Evolutionary conservation across 1,284 basidiomycete species (phyloP), one percentile per base, ranked within the genome.

Genomic region (Ceratobasidium sp.): DNA sequence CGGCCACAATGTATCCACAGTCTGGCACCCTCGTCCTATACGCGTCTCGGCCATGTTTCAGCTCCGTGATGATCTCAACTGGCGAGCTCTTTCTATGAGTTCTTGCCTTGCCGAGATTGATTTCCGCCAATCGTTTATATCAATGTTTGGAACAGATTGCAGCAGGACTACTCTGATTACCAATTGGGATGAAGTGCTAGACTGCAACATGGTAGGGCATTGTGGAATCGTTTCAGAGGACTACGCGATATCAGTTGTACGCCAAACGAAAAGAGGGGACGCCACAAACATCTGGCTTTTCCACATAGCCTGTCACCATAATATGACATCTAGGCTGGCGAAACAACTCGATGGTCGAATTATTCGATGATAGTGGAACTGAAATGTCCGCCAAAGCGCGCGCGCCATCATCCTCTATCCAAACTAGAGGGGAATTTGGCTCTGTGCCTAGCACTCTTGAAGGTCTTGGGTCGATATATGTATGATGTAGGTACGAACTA

Each of bases 291-390:
- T 70, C 65, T 16, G 43, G 52, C 23, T 8, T n/a, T 30, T 70
- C 65, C 18, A 70, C 53, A 32, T 70, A 70, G 10, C 65, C 65
- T 32, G 65, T 70, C 6, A 70, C 28, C 65, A 70, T 70, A 9
- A 70, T 46, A 48, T 70, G 65, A 14, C 28, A 70, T 16, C 26
- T 58, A 3, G 53, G 65, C 28, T 58, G 53, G 34, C 28, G 53
- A 18, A 70, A 70, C 12, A 70, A 39, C 23, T 58, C 53, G 21
- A 70, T n/a, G 21, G 4, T 46, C 21, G 65, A 30, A n/a, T 70
- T 70, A 32, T 70, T 43, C 28, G 65, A 57, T 18, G 65, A 26
- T 23, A 70, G 53, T 32, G 58, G 18, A 6, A 70, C 28, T 21
- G 65, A 46, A 4, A 70, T 41, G 18, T 70, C 65, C 2, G 28